Base-by-base conservation (phyloP, 2,329 filamentous ascomycete species). In the Paraphaeosphaeria sporulosa region DNA sequence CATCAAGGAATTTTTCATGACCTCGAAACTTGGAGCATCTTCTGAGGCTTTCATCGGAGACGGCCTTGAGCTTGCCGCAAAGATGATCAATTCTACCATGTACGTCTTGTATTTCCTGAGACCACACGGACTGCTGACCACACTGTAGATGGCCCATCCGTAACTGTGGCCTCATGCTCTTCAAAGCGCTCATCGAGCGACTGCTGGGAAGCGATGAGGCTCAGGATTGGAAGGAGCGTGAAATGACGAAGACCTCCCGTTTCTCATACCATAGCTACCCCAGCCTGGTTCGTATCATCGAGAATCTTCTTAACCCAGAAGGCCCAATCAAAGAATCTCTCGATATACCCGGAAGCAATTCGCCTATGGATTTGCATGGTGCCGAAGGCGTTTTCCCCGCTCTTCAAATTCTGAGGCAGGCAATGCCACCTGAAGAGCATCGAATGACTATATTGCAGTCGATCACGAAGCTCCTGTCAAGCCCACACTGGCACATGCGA, bases 151-250 rank as follows among this genome's bases (percentile, higher is more conserved):
- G 95, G 95, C 92, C 94, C 0, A 93, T 99, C 58, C 89, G 94
- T 0, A 99, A 99, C 75, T 97, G 93, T 67, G 93, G 93, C 1
- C 80, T 98, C 36, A 90, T 98, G 79, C 86, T 99, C 7, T 89
- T 98, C 65, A 88, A 94, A 57, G 92, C 93, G 63, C 83, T 97
- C 5, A 91, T 96, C 55, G 92, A 95, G 72, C 86, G 87, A 63
- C 81, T 96, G 0, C 87, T 95, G 30, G 91, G 92, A 17, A 92
- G 89, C 0, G 89, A 87, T 57, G 90, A 93, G 59, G 76, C 80
- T 7, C 80, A 82, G 60, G 77, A 92, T 82, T 81, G 93, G 78
- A 75, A 86, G 77, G 81, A 84, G 67, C 65, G 76, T 63, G 63
- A 75, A 62, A 64, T 73, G 63, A 57, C 74, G 57, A 64, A 80